phyloP scores from a whole-genome alignment of 2,329 filamentous ascomycete species.

The Myriosclerotinia duriaeana region DNA sequence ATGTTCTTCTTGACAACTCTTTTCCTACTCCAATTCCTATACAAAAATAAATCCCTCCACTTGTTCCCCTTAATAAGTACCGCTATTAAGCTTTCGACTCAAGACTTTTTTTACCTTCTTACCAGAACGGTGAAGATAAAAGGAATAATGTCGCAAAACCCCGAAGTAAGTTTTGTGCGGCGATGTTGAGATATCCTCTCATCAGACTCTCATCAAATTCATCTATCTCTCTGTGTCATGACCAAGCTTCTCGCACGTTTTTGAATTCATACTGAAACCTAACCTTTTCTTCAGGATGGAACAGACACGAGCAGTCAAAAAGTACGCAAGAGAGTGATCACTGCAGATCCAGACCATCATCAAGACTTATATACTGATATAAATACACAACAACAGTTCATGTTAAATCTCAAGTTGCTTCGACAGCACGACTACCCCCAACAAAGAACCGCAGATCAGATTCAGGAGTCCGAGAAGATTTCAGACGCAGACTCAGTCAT shows the following conservation, averaged over 20 bases:
- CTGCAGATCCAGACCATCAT: no score
- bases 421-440: no score
- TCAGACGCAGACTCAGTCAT: no score
- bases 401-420: no score
- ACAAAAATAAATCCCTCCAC: neutral
- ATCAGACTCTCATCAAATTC: neutral
- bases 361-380: no score
- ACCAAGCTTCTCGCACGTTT: no score
- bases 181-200: no score
- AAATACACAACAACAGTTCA: no score
- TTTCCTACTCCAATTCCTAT: neutral
- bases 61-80: neutral
- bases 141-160: neutral
- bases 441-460: no score
- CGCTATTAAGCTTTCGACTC: neutral
- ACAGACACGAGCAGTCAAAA: neutral
- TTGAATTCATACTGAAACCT: neutral
- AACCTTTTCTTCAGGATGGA: neutral
- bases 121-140: neutral
- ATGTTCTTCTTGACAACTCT: neutral
- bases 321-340: neutral
- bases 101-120: neutral
- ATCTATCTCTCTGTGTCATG: neutral
- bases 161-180: neutral
- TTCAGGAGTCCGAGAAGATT: no score